Percentiles rank a stretch among this genome's conserved stretches.
Evolutionary conservation across 805 yeast species (phyloP).

Genomic region (Myxozyma vanderwaltii): DNA sequence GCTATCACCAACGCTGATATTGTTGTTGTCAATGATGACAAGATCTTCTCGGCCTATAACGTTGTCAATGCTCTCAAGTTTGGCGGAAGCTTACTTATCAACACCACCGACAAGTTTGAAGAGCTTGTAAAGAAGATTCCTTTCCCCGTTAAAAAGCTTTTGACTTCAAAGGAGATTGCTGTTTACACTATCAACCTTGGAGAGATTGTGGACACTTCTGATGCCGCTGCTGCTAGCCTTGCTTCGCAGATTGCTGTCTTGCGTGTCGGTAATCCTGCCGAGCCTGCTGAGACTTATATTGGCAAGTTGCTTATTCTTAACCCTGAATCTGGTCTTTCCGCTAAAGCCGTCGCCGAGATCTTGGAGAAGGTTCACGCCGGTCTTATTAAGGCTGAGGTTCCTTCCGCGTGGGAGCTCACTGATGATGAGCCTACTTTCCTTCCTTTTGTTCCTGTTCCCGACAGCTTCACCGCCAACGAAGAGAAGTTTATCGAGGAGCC

Average conservation of each 20-base stretch:
- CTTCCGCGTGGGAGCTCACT: slow-evolving; percentile 33
- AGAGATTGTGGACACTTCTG: slow-evolving; percentile 51
- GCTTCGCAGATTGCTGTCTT: slow-evolving; percentile 81
- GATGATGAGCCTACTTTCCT: slow-evolving; percentile 40
- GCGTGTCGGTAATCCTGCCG: slow-evolving; percentile 62
- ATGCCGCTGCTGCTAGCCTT: slow-evolving; percentile 66
- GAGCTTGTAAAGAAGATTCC: slow-evolving; percentile 27
- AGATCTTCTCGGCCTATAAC: slow-evolving; percentile 59
- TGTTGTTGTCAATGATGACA: slow-evolving; percentile 62
- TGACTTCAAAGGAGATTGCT: slow-evolving; percentile 17
- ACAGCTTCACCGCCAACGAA: slow-evolving; percentile 67
- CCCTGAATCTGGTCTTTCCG: slow-evolving; percentile 20
- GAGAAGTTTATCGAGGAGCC: slow-evolving; percentile 47
- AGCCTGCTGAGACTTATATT: slow-evolving; percentile 36
- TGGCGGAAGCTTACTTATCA: slow-evolving; percentile 58
- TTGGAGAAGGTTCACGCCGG: slow-evolving; percentile 43
- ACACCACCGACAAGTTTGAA: slow-evolving; percentile 55
- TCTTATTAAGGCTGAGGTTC: slow-evolving; percentile 39
- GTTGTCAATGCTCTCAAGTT: slow-evolving; percentile 60
- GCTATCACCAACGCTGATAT: slow-evolving; percentile 62
- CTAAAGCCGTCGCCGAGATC: slow-evolving; percentile 26
- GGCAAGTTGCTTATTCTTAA: slow-evolving; percentile 37
- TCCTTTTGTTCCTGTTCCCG: slow-evolving; percentile 60
- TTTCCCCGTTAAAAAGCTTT: slow-evolving; percentile 15
- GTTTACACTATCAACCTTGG: slow-evolving; percentile 27